Base-by-base conservation (phyloP, 768 basidiomycete genomes). In the Suillus sp. region DNA sequence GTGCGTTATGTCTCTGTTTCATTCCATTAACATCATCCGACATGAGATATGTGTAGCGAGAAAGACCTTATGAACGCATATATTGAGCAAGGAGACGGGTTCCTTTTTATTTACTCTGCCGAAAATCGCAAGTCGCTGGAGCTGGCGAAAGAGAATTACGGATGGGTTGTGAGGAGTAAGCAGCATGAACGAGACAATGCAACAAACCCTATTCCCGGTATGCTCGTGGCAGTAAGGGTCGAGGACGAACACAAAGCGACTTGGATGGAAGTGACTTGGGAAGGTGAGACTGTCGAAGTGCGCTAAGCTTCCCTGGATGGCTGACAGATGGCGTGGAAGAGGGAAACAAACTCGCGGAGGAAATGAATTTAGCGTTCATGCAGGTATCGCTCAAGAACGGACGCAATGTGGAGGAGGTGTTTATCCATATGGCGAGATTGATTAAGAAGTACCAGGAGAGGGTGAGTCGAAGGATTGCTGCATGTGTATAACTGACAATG, bases 321-420 rank as follows among this genome's bases (percentile, higher is more conserved):
- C 37, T 57, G 55, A 57, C 25, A 18, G 22, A 57, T 57, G 25
- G 4, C 10, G 14, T 40, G 37, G 10, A 35, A 57, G 55, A 57
- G 37, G 55, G 55, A 38, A 57, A 57, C 10, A 40, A 38, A 38
- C 25, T 57, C 4, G 37, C 55, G 2, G 37, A 57, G 25, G 55
- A 57, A 25, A 57, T 57, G 55, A 20, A 20, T 27, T 25, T 57
- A 22, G 55, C 55, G 0, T 57, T 57, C 37, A 57, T 57, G 37
- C 37, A 57, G 37, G 55, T 57, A 38, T 57, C 55, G 16, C 55
- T 57, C 25, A 57, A 57, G 55, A 57, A 57, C 16, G 55, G 55
- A 27, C 55, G 37, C 9, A 40, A 57, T 38, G 55, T 57, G 37
- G 37, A 57, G 2, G 55, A 38, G 25, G 55, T 20, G 10, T 57